phyloP scores from a whole-genome alignment of 768 basidiomycete species.

The Mycena kentingensis region DNA sequence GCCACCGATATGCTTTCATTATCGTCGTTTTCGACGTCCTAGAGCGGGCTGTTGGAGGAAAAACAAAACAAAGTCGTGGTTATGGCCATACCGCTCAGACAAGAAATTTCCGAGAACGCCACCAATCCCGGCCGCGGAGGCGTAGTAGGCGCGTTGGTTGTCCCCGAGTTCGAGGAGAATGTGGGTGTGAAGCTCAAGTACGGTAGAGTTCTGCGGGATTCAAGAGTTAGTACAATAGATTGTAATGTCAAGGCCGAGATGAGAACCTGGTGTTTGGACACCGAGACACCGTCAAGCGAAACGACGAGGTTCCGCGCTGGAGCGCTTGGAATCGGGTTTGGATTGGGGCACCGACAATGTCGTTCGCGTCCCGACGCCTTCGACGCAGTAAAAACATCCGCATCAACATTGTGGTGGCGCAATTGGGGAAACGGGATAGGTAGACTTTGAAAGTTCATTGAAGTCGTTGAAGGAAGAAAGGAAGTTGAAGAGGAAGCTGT shows the following conservation, averaged over 20 bases:
- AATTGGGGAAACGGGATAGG: conserved; percentile 7
- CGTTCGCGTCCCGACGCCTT: no score
- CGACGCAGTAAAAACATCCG: conserved; percentile 7
- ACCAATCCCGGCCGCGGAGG: conserved; percentile 16
- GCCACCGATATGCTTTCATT: conserved; percentile 25
- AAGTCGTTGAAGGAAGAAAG: neutral
- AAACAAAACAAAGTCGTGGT: neutral
- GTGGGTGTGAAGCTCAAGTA: conserved; percentile 24
- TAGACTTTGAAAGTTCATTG: conserved; percentile 20
- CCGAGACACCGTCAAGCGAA: conserved; percentile 6
- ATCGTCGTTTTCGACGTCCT: conserved; percentile 21
- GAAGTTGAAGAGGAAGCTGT: neutral
- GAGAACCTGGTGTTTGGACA: conserved; percentile 7
- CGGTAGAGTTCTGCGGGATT: conserved; percentile 19
- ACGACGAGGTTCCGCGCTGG: conserved; percentile 15
- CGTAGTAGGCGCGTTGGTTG: conserved; percentile 26
- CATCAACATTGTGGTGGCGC: conserved; percentile 14
- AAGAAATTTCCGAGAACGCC: neutral
- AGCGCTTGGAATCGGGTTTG: no score
- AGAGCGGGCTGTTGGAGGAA: neutral
- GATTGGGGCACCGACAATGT: no score
- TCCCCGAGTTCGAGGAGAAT: conserved; percentile 11
- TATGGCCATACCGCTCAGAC: conserved; percentile 1
- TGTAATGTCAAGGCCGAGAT: neutral
- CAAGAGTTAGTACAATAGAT: neutral